Conservation (phyloP, 768 basidiomycete genomes). For the Psilocybe azurescens region DNA sequence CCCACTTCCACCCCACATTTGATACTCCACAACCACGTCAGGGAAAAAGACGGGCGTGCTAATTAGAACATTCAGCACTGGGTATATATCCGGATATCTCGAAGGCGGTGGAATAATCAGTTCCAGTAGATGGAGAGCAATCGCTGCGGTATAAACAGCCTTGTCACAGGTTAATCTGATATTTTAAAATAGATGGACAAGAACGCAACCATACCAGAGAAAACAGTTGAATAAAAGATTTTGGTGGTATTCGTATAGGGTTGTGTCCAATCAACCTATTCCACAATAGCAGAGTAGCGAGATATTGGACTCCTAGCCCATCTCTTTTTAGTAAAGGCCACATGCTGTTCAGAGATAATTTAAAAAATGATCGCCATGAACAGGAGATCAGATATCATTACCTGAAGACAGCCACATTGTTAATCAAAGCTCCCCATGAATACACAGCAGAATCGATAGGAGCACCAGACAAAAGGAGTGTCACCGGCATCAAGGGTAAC, state of each 20-base stretch:
- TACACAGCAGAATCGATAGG: conserved; percentile 61
- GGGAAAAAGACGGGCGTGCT: conserved; percentile 78
- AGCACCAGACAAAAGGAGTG: conserved; percentile 69
- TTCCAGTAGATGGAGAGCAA: conserved; percentile 69
- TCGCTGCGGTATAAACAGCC: conserved; percentile 61
- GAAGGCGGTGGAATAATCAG: conserved; percentile 63
- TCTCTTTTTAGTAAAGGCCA: conserved; percentile 89
- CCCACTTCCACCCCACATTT: conserved; percentile 78
- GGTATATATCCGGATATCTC: conserved; percentile 84
- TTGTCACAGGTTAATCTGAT: conserved; percentile 30
- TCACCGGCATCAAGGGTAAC: conserved; percentile 84
- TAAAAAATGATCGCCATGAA: background rate
- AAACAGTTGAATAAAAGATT: conserved; percentile 56
- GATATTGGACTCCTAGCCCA: conserved; percentile 76
- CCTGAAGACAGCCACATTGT: conserved; percentile 91
- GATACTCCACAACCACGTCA: conserved; percentile 92
- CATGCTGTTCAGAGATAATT: conserved; percentile 61
- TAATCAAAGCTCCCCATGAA: conserved; percentile 74
- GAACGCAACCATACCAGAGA: conserved; percentile 48
- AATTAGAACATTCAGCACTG: conserved; percentile 84
- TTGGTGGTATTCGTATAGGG: conserved; percentile 53
- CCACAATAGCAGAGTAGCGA: conserved; percentile 75
- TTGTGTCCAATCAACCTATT: conserved; percentile 83
- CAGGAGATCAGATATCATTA: conserved; percentile 35
- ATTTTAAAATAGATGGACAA: conserved; percentile 3